Conservation (phyloP, 805 yeast species). For the Kodamaea neixiangensis region DNA sequence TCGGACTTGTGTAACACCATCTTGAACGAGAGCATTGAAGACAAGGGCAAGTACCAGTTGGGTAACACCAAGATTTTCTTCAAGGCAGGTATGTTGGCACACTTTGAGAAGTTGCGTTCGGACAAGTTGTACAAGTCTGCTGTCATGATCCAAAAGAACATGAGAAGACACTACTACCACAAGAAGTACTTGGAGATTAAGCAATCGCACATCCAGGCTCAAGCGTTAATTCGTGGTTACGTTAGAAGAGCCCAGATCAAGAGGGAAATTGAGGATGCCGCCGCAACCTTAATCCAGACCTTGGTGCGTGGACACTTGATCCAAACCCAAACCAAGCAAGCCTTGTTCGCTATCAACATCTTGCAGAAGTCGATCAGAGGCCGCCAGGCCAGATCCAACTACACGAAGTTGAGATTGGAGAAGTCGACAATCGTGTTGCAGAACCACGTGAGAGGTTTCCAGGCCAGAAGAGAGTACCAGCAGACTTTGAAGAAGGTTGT, state of each 20-base stretch:
- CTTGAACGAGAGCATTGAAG: constrained; percentile 62
- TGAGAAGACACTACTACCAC: constrained; percentile 66
- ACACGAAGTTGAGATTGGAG: constrained; percentile 51
- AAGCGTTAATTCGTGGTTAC: constrained; percentile 64
- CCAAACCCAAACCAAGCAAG: constrained; percentile 38
- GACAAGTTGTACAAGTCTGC: constrained; percentile 80
- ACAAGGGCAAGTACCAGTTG: constrained; percentile 72
- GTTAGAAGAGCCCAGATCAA: constrained; percentile 56
- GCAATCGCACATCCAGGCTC: constrained; percentile 55
- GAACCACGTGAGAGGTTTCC: constrained; percentile 66
- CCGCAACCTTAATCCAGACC: constrained; percentile 76
- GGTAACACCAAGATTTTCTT: constrained; percentile 94
- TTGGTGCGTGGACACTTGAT: constrained; percentile 54
- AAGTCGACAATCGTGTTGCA: constrained; percentile 75
- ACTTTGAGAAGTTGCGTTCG: constrained; percentile 80
- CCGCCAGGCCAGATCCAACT: constrained; percentile 52
- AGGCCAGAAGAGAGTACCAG: constrained; percentile 56
- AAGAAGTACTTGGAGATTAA: constrained; percentile 57
- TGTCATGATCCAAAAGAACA: constrained; percentile 78
- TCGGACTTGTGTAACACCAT: constrained; percentile 69
- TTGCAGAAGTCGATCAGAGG: constrained; percentile 55
- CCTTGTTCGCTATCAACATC: constrained; percentile 39
- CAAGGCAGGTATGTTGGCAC: constrained; percentile 95
- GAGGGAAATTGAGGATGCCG: constrained; percentile 54
- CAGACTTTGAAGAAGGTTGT: constrained; percentile 57